Evolutionary conservation across 2,329 filamentous ascomycete genomes (phyloP).

Genomic region (Biscogniauxia sp.): DNA sequence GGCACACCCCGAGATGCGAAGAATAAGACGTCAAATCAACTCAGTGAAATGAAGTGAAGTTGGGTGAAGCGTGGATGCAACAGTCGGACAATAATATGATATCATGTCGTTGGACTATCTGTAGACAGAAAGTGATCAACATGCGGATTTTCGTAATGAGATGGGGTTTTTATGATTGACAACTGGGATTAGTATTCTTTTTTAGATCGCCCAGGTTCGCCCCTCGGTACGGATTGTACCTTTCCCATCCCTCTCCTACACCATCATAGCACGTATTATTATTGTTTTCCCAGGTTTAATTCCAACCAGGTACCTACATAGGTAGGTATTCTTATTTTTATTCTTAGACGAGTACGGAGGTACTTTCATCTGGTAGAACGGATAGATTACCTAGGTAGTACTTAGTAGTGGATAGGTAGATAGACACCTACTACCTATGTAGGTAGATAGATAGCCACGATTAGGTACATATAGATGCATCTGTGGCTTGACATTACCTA

Average conservation of each 20-base stretch:
- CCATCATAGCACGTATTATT: too few species aligned
- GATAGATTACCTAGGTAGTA: too few species aligned
- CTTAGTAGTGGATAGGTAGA: too few species aligned
- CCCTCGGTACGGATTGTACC: background rate
- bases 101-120: background rate
- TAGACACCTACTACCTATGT: background rate
- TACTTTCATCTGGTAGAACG: background rate
- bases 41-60: too few species aligned
- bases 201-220: background rate
- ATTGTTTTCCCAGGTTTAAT: background rate
- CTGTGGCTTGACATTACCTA: background rate
- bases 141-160: background rate
- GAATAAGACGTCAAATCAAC: too few species aligned
- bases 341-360: background rate
- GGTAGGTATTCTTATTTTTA: background rate
- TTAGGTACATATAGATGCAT: constrained; percentile 1
- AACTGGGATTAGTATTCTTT: background rate
- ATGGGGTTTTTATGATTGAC: background rate
- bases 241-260: too few species aligned
- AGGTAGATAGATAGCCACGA: background rate
- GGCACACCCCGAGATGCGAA: too few species aligned
- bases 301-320: background rate
- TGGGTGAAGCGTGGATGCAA: background rate
- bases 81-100: background rate
- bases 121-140: background rate